Evolutionary conservation across 2,329 filamentous ascomycete species (phyloP).

Genomic region (Alternaria alternata): DNA sequence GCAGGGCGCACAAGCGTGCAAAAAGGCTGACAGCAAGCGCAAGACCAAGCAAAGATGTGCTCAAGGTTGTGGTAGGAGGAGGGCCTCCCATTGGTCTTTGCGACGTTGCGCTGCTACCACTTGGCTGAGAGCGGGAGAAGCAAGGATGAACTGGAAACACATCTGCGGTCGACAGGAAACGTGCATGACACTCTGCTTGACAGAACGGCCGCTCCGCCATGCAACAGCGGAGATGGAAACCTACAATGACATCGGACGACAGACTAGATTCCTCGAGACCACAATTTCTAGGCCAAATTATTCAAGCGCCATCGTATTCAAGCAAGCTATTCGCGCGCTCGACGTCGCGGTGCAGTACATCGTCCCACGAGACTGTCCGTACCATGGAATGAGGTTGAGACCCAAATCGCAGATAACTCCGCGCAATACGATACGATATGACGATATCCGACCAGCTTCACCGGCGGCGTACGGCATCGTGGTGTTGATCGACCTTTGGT

Average conservation of each 20-base stretch:
- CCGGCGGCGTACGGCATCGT: conserved; percentile 3
- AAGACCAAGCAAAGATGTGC: not conserved
- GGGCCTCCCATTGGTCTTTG: not conserved
- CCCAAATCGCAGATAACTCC: not conserved
- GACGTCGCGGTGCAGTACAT: conserved; percentile 1
- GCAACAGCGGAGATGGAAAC: not conserved
- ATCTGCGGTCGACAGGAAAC: conserved; percentile 8
- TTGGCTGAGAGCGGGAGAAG: not conserved
- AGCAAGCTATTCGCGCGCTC: not conserved
- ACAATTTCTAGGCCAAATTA: not conserved
- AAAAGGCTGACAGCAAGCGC: not conserved
- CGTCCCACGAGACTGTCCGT: not conserved
- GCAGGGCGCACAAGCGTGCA: not conserved
- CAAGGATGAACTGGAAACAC: conserved; percentile 9
- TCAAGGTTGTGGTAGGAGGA: not conserved
- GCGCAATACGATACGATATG: not conserved
- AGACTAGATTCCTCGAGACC: conserved; percentile 4
- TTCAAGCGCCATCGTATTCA: conserved; percentile 3
- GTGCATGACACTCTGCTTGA: conserved; percentile 11
- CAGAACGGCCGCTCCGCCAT: conserved; percentile 8
- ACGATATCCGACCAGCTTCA: conserved; percentile 1
- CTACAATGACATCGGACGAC: not conserved
- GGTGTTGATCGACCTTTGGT: not conserved
- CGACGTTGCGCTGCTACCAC: conserved; percentile 1
- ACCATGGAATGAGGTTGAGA: not conserved